Conservation (phyloP, 805 yeast genomes). For the Ogataea trehalophila region DNA sequence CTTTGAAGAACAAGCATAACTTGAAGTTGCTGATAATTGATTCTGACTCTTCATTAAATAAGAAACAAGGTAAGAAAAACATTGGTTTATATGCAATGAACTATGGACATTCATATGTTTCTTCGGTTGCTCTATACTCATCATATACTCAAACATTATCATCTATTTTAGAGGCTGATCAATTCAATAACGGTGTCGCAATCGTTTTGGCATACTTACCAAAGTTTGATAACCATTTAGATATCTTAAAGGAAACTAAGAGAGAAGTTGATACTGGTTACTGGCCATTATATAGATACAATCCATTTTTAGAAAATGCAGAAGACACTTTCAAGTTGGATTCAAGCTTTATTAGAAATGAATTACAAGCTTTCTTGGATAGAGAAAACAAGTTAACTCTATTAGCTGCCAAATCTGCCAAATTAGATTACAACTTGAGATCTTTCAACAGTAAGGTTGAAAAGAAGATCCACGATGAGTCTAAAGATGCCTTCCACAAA, state of each 20-base stretch:
- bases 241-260: conserved; percentile 81
- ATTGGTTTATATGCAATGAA: conserved; percentile 94
- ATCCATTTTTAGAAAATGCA: conserved; percentile 49
- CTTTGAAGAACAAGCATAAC: conserved; percentile 62
- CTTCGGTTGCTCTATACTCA: conserved; percentile 89
- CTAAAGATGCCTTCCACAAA: conserved; percentile 71
- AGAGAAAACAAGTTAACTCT: conserved; percentile 85
- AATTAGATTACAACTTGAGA: conserved; percentile 70
- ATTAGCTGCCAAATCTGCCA: conserved; percentile 66
- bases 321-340: conserved; percentile 72
- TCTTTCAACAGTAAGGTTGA: conserved; percentile 55
- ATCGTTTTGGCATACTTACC: conserved; percentile 89
- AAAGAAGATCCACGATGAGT: conserved; percentile 49
- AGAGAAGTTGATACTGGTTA: conserved; percentile 88
- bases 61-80: conserved; percentile 73
- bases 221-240: conserved; percentile 64
- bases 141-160: conserved; percentile 91
- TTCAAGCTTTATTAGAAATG: conserved; percentile 74
- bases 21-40: conserved; percentile 84
- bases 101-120: conserved; percentile 83
- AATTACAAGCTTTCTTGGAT: conserved; percentile 74
- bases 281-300: conserved; percentile 91
- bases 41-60: conserved; percentile 60
- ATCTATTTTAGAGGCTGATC: conserved; percentile 85
- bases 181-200: conserved; percentile 78